These are phyloP conservation scores for Dittrichia graveolens DNA, from an alignment of 129 eudicot species.

Conservation along the genomic window DNA sequence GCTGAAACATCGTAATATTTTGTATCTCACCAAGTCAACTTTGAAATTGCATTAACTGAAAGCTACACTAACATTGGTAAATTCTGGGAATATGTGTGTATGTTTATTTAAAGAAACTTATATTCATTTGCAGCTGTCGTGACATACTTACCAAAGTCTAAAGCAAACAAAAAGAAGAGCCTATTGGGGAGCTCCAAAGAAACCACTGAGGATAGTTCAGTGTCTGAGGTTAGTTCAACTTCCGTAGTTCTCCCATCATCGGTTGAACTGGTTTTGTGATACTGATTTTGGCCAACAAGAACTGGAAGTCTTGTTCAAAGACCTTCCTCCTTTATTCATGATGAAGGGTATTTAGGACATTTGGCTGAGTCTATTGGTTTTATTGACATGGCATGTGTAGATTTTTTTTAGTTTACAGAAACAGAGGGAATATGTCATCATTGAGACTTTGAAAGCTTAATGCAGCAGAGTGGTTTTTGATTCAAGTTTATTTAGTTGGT, in stretches of 20 bases:
- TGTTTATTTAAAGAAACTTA: slow-evolving; percentile 9
- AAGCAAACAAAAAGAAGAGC: slow-evolving; percentile 75
- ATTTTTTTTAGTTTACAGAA: background rate
- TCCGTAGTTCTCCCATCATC: background rate
- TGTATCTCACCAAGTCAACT: slow-evolving; percentile 11
- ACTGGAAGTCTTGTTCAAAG: background rate
- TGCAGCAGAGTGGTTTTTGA: background rate
- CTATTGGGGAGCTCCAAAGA: slow-evolving; percentile 61
- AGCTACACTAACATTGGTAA: background rate
- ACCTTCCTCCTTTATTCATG: too few species aligned
- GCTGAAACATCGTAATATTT: slow-evolving; percentile 60
- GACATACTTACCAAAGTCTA: slow-evolving; percentile 80
- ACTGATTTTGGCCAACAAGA: background rate
- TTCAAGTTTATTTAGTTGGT: background rate
- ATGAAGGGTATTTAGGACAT: too few species aligned
- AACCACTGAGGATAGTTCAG: slow-evolving; percentile 38
- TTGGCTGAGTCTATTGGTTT: background rate
- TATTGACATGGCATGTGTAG: background rate
- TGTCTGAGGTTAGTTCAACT: slow-evolving; percentile 56
- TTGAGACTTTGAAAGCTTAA: background rate
- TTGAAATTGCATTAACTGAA: background rate
- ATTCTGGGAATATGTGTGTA: background rate
- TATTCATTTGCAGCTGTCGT: slow-evolving; percentile 59
- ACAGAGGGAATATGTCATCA: background rate
- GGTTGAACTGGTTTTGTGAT: background rate